Base-by-base conservation (phyloP, 352 stramenopile species). In the Phytophthora constricta region DNA sequence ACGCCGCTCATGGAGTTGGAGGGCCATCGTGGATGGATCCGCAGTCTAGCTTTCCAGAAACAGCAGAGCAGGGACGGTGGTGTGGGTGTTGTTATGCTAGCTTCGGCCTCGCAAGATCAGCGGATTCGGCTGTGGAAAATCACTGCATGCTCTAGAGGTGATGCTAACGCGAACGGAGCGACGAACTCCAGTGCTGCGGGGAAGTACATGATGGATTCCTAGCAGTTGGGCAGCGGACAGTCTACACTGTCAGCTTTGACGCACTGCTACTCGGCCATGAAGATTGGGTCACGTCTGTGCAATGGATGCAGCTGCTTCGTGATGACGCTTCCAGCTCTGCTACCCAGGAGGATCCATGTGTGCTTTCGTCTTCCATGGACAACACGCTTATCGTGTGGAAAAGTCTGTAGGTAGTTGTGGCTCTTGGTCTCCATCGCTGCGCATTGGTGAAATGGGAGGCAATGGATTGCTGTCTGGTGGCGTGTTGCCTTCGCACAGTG, bases 321-420 rank as follows among this genome's bases (percentile, higher is more conserved):
- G 52, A 7, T 13, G 54, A 62, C 1, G 57, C 31, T 47, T n/a
- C 5, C 20, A 34, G 23, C 20, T 19, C 22, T 17, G 23, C 9
- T 4, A 31, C 22, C 5, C 9, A 27, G 14, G 26, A 43, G 4
- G 28, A 23, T 26, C 28, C n/a, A 5, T 5, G 5, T 10, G 23
- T 94, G 28, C 56, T 94, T 4, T 90, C 84, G 1, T 75, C 76
- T 1, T 92, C 86, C 1, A 94, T 94, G 86, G 86, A 94, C 65
- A 92, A 94, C 55, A 84, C 81, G 10, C 51, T 94, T 1, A 87
- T 94, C 41, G 50, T 89, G 23, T 94, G 86, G 86, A 70, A 17
- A 72, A 70, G 25, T 65, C 71, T 39, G 56, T 65, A 20, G 50
- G 61, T 26, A 58, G 23, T 2, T 60, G 48, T 10, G 46, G 65